Conservation (phyloP, 148 eudicot species). For the Persicaria maculosa region DNA sequence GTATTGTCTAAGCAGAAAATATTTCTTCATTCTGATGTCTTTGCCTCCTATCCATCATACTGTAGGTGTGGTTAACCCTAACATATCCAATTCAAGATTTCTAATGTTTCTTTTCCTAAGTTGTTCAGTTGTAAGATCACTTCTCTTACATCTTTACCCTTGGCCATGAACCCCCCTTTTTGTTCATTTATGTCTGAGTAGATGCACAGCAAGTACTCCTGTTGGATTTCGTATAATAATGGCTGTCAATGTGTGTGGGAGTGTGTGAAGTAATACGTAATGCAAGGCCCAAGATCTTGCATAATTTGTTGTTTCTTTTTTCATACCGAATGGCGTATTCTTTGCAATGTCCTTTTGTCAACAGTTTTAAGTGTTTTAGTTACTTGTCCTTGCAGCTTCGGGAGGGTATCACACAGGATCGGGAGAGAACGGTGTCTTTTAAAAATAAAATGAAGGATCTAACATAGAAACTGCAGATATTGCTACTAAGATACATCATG, state of each 20-base stretch:
- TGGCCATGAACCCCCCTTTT: not conserved
- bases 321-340: not conserved
- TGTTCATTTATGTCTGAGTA: too few relatives aligned
- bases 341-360: not conserved
- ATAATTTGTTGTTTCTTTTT: not conserved
- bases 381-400: constrained; percentile 50
- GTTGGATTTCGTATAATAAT: not conserved
- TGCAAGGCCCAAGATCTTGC: not conserved
- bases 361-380: not conserved
- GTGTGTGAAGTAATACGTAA: not conserved
- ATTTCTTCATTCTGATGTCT: not conserved
- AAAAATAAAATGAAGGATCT: constrained; percentile 62
- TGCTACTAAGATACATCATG: constrained; percentile 55
- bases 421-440: constrained; percentile 58
- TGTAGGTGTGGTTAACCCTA: not conserved
- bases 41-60: not conserved
- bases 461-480: constrained; percentile 44
- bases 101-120: not conserved
- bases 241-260: not conserved
- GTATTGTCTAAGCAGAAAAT: not conserved
- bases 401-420: constrained; percentile 81
- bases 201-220: not conserved
- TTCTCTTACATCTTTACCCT: not conserved
- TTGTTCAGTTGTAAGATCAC: not conserved
- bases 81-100: not conserved